phyloP scores from a whole-genome alignment of 108 stramenopile genomes.

The Cyclotella distinguenda region DNA sequence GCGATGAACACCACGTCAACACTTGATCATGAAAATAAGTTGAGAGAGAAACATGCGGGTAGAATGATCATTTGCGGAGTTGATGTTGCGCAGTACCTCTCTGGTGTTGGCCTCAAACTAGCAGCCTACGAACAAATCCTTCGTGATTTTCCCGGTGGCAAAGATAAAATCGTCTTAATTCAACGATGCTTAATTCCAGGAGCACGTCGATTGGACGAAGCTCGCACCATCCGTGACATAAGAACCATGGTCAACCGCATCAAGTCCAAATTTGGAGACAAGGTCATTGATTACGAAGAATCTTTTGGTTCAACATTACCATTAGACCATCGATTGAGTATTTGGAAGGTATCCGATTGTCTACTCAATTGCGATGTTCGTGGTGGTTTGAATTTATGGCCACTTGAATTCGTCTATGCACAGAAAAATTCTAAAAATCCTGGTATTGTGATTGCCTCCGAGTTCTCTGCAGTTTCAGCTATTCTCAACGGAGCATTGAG shows the following conservation, averaged over 20 bases:
- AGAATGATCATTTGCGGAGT: slow-evolving; percentile 88
- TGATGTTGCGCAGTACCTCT: slow-evolving; percentile 91
- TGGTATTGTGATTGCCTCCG: slow-evolving; percentile 95
- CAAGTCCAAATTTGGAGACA: not conserved
- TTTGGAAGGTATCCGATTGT: slow-evolving; percentile 86
- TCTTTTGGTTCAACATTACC: slow-evolving; percentile 64
- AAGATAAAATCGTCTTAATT: slow-evolving; percentile 90
- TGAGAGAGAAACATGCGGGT: slow-evolving; percentile 76
- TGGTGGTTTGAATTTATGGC: slow-evolving; percentile 95
- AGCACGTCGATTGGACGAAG: slow-evolving; percentile 85
- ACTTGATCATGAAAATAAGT: too few species aligned
- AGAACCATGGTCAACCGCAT: slow-evolving; percentile 67
- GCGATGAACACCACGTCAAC: too few species aligned
- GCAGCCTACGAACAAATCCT: slow-evolving; percentile 94
- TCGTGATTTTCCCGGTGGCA: slow-evolving; percentile 88
- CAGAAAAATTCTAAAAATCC: slow-evolving; percentile 67
- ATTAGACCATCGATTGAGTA: slow-evolving; percentile 82
- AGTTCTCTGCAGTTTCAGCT: slow-evolving; percentile 94
- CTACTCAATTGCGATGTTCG: slow-evolving; percentile 90
- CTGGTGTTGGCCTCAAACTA: slow-evolving; percentile 92
- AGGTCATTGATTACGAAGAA: slow-evolving; percentile 92
- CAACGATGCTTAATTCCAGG: slow-evolving; percentile 90
- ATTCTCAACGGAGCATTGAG: slow-evolving; percentile 96
- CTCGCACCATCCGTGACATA: slow-evolving; percentile 71
- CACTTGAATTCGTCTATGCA: slow-evolving; percentile 95